A percentile compares a stretch with the other conserved stretches of the same genome.
Evolutionary conservation across 257 asterid species (phyloP).

Genomic region (Solanum sparsipilum): DNA sequence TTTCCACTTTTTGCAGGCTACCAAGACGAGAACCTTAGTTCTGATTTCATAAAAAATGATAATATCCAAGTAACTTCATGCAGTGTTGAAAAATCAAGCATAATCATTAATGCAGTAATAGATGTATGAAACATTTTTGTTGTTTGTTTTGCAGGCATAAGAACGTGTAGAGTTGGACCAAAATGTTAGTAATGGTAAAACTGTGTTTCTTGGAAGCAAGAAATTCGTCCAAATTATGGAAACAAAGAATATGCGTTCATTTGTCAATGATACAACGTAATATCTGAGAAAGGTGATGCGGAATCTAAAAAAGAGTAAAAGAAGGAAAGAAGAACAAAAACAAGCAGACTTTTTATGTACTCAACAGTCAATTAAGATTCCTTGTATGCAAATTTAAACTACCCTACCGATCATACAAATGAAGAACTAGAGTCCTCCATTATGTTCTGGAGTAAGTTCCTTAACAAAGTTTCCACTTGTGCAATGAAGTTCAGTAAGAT

Average conservation of each 20-base stretch:
- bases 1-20: not conserved
- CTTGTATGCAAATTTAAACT: not conserved
- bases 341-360: not conserved
- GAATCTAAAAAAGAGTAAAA: not conserved
- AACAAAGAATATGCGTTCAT: not conserved
- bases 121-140: not conserved
- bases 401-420: not conserved
- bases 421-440: not conserved
- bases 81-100: not conserved
- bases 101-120: not conserved
- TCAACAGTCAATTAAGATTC: not conserved
- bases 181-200: not conserved
- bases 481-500: not conserved
- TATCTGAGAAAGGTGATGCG: not conserved
- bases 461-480: not conserved
- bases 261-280: not conserved
- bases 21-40: not conserved
- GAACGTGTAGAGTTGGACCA: not conserved
- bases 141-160: not conserved
- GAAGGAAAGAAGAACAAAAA: not conserved
- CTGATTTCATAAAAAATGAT: not conserved
- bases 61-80: not conserved
- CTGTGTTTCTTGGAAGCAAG: not conserved
- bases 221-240: not conserved
- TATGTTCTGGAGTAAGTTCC: not conserved